phyloP scores from a whole-genome alignment of 106 monocot genomes.

The Platanthera guangdongensis region DNA sequence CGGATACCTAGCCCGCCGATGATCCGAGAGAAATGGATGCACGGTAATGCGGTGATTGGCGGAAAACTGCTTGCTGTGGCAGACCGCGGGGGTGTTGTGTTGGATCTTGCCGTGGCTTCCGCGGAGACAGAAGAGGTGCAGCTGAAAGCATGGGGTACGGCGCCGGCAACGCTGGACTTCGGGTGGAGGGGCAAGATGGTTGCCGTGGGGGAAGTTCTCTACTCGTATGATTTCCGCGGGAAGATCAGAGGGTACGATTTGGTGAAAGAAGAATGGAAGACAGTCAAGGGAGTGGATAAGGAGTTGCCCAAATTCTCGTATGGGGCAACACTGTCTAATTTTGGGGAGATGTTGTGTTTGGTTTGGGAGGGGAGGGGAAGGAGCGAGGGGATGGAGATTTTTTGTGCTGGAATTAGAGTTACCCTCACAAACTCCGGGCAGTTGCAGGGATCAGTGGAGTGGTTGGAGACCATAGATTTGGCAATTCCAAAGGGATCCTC shows the following conservation, averaged over 20 bases:
- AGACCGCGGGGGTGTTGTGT: conserved; percentile 65
- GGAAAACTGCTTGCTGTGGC: conserved; percentile 68
- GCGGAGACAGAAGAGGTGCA: background rate
- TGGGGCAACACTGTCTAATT: conserved; percentile 48
- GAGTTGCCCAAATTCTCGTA: conserved; percentile 51
- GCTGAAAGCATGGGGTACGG: conserved; percentile 36
- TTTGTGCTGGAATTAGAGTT: conserved; percentile 48
- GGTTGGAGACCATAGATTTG: conserved; percentile 25
- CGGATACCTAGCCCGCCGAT: conserved; percentile 40
- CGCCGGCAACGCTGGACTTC: conserved; percentile 35
- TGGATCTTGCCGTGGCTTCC: conserved; percentile 33
- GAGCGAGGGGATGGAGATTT: conserved; percentile 22
- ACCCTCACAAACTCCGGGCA: conserved; percentile 10
- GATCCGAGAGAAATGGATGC: conserved; percentile 73
- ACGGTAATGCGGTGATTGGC: conserved; percentile 52
- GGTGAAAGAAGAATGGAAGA: conserved; percentile 33
- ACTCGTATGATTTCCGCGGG: conserved; percentile 67
- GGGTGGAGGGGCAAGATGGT: conserved; percentile 80
- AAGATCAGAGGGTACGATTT: conserved; percentile 70
- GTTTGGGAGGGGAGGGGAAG: conserved; percentile 52
- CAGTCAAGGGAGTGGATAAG: conserved; percentile 49
- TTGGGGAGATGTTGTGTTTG: conserved; percentile 51
- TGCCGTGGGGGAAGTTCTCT: conserved; percentile 53
- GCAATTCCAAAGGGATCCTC: conserved; percentile 25
- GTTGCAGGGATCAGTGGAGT: conserved; percentile 33